Percentiles rank a stretch among this genome's conserved stretches.
These are phyloP conservation scores for Diaporthe sp. DNA, from an alignment of 2,329 filamentous ascomycete genomes.

Conservation along the genomic window DNA sequence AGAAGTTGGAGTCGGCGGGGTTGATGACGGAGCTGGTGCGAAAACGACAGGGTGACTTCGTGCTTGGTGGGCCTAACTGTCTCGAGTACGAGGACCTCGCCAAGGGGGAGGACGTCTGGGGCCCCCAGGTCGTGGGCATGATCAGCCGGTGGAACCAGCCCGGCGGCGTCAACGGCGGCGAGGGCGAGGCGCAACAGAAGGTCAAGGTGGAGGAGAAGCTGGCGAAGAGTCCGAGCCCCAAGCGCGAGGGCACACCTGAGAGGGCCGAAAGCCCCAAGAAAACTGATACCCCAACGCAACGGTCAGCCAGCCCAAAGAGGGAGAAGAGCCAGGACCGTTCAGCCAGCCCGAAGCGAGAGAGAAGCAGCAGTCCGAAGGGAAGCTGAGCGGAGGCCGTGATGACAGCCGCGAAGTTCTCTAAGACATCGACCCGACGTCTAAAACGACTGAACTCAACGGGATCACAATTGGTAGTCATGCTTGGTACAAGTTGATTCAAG, in stretches of 20 bases:
- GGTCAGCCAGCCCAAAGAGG: constrained; percentile 16
- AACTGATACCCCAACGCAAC: background rate
- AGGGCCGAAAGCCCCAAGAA: constrained; percentile 20
- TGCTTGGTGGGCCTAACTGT: constrained; percentile 77
- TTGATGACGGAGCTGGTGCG: constrained; percentile 90
- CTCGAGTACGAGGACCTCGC: constrained; percentile 84
- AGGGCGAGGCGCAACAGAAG: constrained; percentile 42
- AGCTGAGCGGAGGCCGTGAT: background rate
- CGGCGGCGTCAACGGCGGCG: constrained; percentile 42
- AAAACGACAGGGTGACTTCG: constrained; percentile 85
- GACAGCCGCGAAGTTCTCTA: background rate
- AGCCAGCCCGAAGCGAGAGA: constrained; percentile 18
- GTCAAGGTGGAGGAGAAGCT: constrained; percentile 36
- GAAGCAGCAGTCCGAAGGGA: background rate
- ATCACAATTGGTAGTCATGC: background rate
- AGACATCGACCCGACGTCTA: background rate
- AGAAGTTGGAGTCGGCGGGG: constrained; percentile 83
- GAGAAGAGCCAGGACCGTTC: background rate
- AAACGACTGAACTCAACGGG: background rate
- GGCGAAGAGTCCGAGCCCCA: constrained; percentile 32
- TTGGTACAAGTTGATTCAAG: background rate
- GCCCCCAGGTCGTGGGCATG: constrained; percentile 75
- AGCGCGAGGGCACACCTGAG: constrained; percentile 16
- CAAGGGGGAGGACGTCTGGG: constrained; percentile 86
- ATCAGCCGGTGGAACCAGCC: constrained; percentile 56